Conservation (phyloP, 768 basidiomycete genomes). For the Mycena floridula region DNA sequence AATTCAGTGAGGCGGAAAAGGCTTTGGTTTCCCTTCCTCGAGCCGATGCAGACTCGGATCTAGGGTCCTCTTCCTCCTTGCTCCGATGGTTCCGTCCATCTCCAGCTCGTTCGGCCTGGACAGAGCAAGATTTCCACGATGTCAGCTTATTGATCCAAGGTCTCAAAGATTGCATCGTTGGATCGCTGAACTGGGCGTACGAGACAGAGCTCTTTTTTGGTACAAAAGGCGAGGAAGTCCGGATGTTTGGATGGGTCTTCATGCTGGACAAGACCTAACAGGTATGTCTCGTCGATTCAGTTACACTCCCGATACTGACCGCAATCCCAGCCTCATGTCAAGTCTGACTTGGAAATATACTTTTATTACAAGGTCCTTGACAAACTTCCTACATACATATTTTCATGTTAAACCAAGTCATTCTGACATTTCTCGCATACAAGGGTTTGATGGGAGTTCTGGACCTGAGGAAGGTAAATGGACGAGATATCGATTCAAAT, state of each 20-base stretch:
- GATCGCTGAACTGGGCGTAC: slow-evolving; percentile 59
- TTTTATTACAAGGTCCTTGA: too few species aligned
- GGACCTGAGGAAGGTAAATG: too few species aligned
- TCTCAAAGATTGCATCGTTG: slow-evolving; percentile 49
- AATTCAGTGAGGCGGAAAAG: background rate
- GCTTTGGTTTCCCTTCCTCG: background rate
- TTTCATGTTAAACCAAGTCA: too few species aligned
- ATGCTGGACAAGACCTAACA: too few species aligned
- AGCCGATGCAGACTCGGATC: background rate
- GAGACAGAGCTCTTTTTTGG: slow-evolving; percentile 59
- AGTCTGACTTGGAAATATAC: too few species aligned
- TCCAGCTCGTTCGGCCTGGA: background rate
- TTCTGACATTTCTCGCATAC: too few species aligned
- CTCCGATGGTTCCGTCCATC: background rate
- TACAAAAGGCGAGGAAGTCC: slow-evolving; percentile 48
- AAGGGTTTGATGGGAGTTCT: too few species aligned
- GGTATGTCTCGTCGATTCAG: too few species aligned
- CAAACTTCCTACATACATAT: too few species aligned
- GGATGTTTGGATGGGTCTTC: slow-evolving; percentile 61
- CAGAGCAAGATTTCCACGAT: background rate
- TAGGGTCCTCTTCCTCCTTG: background rate
- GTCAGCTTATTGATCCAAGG: slow-evolving; percentile 34
- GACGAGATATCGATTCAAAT: too few species aligned
- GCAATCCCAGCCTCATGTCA: too few species aligned
- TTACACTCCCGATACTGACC: too few species aligned